These are phyloP conservation scores for Ceratobasidium sp. DNA, from an alignment of 1,284 basidiomycete species.

Conservation along the genomic window DNA sequence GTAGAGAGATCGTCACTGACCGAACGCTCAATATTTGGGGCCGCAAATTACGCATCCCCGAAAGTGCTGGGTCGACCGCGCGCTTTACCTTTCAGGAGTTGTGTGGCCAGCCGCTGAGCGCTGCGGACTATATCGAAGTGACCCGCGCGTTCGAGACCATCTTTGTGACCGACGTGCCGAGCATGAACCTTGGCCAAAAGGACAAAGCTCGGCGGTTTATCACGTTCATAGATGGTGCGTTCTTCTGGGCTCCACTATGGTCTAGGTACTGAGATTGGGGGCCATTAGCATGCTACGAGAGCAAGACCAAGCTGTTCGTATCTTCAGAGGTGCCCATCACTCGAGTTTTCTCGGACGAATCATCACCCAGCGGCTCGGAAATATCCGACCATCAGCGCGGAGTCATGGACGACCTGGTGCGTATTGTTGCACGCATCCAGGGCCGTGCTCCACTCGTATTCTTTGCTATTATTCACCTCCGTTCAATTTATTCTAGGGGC, in stretches of 20 bases:
- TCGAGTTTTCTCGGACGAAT: conserved; percentile 82
- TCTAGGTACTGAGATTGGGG: conserved; percentile 37
- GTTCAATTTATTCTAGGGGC: conserved; percentile 61
- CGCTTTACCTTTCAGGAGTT: conserved; percentile 88
- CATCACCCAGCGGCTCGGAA: conserved; percentile 49
- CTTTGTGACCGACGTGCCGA: conserved; percentile 86
- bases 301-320: conserved; percentile 88
- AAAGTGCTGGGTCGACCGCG: conserved; percentile 73
- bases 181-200: conserved; percentile 86
- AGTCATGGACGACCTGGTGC: conserved; percentile 88
- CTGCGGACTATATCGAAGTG: conserved; percentile 95
- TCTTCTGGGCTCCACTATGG: background rate
- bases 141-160: conserved; percentile 87
- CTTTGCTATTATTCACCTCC: too few species aligned
- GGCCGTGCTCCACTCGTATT: conserved; percentile 31
- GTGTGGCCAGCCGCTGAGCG: conserved; percentile 88
- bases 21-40: conserved; percentile 88
- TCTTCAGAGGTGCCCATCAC: conserved; percentile 90
- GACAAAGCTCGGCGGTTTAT: conserved; percentile 95
- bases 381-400: conserved; percentile 83
- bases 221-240: conserved; percentile 91
- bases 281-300: conserved; percentile 82
- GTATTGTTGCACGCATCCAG: conserved; percentile 49
- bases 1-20: conserved; percentile 64
- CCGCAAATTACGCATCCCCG: conserved; percentile 77